Percentiles rank a stretch among this genome's conserved stretches.
phyloP scores from a whole-genome alignment of 495 filamentous ascomycete genomes.

The Lichenothelia convexa region DNA sequence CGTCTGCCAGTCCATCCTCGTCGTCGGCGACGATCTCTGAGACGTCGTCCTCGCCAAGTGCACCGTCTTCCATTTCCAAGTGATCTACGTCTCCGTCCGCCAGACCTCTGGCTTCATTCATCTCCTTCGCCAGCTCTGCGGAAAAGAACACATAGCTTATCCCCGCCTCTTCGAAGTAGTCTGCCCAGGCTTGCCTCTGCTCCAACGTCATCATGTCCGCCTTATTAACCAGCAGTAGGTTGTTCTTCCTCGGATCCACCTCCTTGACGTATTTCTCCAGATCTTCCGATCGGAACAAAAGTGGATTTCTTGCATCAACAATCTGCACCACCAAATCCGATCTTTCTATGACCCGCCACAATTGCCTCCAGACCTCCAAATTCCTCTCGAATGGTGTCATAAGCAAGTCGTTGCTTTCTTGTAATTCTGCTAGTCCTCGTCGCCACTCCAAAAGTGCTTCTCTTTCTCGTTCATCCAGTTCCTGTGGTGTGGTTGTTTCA shows the following conservation, averaged over 20 bases:
- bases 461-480: conserved; percentile 64
- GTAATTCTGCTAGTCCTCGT: conserved; percentile 74
- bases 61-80: conserved; percentile 6
- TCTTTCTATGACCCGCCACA: conserved; percentile 96
- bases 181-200: conserved; percentile 73
- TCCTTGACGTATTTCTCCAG: conserved; percentile 88
- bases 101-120: conserved; percentile 47
- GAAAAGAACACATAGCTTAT: conserved; percentile 95
- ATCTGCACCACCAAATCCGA: conserved; percentile 96
- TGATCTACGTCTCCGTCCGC: conserved; percentile 22
- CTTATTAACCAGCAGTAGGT: conserved; percentile 92
- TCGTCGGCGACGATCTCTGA: conserved; percentile 12
- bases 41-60: conserved; percentile 11
- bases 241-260: conserved; percentile 71
- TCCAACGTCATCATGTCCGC: conserved; percentile 94
- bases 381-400: conserved; percentile 99
- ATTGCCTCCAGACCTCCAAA: conserved; percentile 91
- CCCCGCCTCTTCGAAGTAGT: conserved; percentile 61
- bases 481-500: conserved; percentile 54
- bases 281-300: conserved; percentile 88
- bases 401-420: conserved; percentile 79
- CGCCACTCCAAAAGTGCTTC: conserved; percentile 77
- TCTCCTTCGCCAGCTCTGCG: conserved; percentile 73
- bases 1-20: conserved; percentile 4
- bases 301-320: conserved; percentile 88